Conservation (phyloP, 345 rosid species). For the Turnera subulata region DNA sequence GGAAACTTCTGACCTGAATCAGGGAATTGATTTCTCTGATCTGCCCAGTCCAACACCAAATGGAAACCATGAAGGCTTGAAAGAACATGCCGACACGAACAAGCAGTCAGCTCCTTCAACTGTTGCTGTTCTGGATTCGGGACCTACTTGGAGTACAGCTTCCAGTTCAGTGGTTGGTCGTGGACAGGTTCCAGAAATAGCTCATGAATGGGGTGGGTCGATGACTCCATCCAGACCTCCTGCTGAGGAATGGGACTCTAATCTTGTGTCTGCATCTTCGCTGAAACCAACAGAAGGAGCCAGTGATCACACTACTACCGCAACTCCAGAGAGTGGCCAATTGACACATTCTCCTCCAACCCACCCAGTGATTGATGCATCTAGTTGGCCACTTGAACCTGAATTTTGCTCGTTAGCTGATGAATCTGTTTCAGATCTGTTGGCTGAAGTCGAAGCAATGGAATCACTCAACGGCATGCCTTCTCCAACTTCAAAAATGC, state of each 20-base stretch:
- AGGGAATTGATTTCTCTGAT: conserved; percentile 45
- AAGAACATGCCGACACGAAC: conserved; percentile 38
- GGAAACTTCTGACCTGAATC: conserved; percentile 39
- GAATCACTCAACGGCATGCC: conserved; percentile 70
- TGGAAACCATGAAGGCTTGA: conserved; percentile 41
- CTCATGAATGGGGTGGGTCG: conserved; percentile 53
- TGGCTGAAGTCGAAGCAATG: conserved; percentile 99
- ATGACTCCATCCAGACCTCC: conserved; percentile 34
- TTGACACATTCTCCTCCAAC: conserved; percentile 34
- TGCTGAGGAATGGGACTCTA: conserved; percentile 48
- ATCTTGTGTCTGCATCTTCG: conserved; percentile 39
- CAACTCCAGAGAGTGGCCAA: conserved; percentile 57
- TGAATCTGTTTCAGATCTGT: conserved; percentile 95
- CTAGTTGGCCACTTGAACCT: conserved; percentile 73
- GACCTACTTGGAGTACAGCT: conserved; percentile 67
- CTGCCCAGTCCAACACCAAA: conserved; percentile 45
- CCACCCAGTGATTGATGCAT: conserved; percentile 38
- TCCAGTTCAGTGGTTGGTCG: conserved; percentile 59
- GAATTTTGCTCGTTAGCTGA: conserved; percentile 58
- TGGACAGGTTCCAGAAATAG: conserved; percentile 50
- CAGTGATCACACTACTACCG: conserved; percentile 52
- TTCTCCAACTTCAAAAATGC: conserved; percentile 70
- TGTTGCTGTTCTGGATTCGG: conserved; percentile 52
- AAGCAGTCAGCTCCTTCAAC: conserved; percentile 47
- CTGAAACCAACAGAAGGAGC: conserved; percentile 42